Evolutionary conservation across 306 rosid genomes (phyloP).

Genomic region (Gleditsia sinensis): DNA sequence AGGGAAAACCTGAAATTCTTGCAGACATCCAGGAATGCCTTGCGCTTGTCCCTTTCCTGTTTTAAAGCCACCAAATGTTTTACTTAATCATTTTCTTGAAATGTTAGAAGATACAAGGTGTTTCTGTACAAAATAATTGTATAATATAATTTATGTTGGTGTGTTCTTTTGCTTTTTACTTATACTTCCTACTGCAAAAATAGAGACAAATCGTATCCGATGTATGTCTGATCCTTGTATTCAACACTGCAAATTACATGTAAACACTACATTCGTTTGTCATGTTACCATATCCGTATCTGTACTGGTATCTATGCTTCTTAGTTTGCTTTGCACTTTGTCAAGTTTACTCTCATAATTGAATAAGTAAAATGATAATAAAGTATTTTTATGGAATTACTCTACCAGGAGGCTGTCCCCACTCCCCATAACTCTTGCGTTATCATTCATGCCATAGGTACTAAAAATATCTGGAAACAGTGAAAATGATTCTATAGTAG

Average conservation of each 20-base stretch:
- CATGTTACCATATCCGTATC: too few species aligned
- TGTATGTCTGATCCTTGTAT: too few species aligned
- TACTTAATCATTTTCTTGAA: not conserved
- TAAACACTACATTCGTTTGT: too few species aligned
- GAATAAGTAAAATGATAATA: constrained; percentile 1
- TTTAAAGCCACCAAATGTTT: constrained; percentile 18
- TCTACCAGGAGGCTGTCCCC: not conserved
- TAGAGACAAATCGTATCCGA: too few species aligned
- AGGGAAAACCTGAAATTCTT: constrained; percentile 41
- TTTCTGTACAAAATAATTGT: not conserved
- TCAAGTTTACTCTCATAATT: constrained; percentile 5
- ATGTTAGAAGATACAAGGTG: constrained; percentile 17
- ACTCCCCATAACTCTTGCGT: not conserved
- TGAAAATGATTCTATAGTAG: not conserved
- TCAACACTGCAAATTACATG: too few species aligned
- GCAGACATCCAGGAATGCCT: constrained; percentile 79
- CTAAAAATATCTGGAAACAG: not conserved
- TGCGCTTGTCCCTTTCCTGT: constrained; percentile 95
- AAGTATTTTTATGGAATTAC: constrained; percentile 12
- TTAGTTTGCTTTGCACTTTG: constrained; percentile 19
- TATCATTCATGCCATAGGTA: not conserved
- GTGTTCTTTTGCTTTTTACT: too few species aligned
- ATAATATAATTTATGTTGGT: constrained; percentile 14
- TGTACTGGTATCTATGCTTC: too few species aligned
- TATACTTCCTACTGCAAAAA: too few species aligned